Base-by-base conservation (phyloP, 352 stramenopile species). In the Phytophthora agathidicida region DNA sequence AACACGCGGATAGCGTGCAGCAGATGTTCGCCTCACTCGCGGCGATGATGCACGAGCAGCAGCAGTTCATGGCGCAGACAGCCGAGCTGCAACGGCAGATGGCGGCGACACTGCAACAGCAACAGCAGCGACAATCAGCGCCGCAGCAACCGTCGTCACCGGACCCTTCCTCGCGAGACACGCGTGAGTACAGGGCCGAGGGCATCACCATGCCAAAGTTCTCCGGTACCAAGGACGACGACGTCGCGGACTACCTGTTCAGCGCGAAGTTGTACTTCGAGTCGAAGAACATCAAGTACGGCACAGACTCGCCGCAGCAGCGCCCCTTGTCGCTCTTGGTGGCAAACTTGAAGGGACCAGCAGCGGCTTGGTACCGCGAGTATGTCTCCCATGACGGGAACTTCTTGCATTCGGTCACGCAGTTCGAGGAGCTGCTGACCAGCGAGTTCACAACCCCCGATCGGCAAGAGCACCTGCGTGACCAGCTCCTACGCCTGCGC, bases 201-300 rank as follows among this genome's bases (percentile, higher is more conserved):
- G 49, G 49, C 13, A 58, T 58, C 19, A 16, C n/a, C n/a, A n/a
- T n/a, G n/a, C n/a, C n/a, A n/a, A n/a, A n/a, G n/a, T n/a, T n/a
- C n/a, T n/a, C n/a, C 19, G 37, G 36, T 0, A 48, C 37, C 19
- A 58, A 58, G 14, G 36, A 58, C 7, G 49, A 58, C 36, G 37
- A 58, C 36, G 49, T 58, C 13, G 37, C 3, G 1, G 49, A 58
- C 28, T 58, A 48, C 37, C 30, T 58, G 10, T 48, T 58, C 37
- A 58, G 37, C 17, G 37, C 49, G 5, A 58, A 48, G 27, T 14
- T 58, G 3, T 58, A 58, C 37, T 58, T 58, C 5, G 37, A 58
- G 37, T 58, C 49, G 11, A 58, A 58, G 49, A 58, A 58, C 22
- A 58, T 49, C 37, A 42, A 42, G 35, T 48, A 49, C 13, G 49